Evolutionary conservation across 2,329 filamentous ascomycete genomes (phyloP).

Genomic region (Ophiostoma australiae): DNA sequence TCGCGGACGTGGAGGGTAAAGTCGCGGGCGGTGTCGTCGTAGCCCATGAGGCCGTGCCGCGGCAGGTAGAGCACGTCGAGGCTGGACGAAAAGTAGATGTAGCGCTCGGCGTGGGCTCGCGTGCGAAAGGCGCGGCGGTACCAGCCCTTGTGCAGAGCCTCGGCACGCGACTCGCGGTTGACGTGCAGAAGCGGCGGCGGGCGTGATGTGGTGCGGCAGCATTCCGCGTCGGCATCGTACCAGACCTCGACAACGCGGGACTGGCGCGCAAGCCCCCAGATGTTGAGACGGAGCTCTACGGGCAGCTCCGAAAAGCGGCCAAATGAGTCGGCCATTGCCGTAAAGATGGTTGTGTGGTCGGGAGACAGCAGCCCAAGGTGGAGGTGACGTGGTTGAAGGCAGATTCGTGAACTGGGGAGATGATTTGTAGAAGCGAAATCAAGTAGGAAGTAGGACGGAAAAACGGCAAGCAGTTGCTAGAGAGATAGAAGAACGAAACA

Average conservation of each 20-base stretch:
- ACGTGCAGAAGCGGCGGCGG: slow-evolving; percentile 41
- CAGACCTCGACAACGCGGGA: slow-evolving; percentile 39
- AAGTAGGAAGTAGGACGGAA: background rate
- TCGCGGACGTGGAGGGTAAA: slow-evolving; percentile 38
- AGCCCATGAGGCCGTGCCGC: slow-evolving; percentile 38
- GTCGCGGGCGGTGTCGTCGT: slow-evolving; percentile 40
- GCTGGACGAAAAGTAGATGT: slow-evolving; percentile 39
- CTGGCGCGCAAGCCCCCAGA: slow-evolving; percentile 39
- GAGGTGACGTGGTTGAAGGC: background rate
- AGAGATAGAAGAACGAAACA: background rate
- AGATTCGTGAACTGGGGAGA: background rate
- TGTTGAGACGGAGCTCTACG: slow-evolving; percentile 39
- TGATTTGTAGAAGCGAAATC: background rate
- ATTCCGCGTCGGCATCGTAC: slow-evolving; percentile 37
- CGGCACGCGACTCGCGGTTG: slow-evolving; percentile 41
- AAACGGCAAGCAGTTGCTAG: background rate
- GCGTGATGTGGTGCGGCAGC: slow-evolving; percentile 37
- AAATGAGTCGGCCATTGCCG: slow-evolving; percentile 27
- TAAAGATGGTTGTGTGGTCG: background rate
- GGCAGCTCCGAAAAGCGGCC: slow-evolving; percentile 37
- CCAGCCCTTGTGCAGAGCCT: slow-evolving; percentile 35
- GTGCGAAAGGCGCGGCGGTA: slow-evolving; percentile 39
- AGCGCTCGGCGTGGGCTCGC: slow-evolving; percentile 30
- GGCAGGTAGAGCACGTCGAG: slow-evolving; percentile 40
- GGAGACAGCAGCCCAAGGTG: background rate